Conservation (phyloP, 805 yeast genomes). For the Candida mattraensis region DNA sequence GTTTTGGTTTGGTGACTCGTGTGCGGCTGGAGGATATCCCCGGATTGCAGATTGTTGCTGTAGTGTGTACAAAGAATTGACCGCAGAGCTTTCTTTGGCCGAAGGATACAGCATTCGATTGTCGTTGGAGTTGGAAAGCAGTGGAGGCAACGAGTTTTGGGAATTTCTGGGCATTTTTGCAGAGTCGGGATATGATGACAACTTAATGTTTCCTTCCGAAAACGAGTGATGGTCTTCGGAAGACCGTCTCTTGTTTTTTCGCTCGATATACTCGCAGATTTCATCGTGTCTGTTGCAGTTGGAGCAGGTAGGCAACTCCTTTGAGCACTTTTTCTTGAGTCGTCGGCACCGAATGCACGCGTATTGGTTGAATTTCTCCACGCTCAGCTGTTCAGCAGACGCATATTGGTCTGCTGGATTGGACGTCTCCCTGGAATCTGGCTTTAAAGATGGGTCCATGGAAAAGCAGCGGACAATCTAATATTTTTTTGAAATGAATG, state of each 20-base stretch:
- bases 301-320: conserved; percentile 42
- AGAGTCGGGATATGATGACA: neutral
- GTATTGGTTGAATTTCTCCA: conserved; percentile 28
- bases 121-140: neutral
- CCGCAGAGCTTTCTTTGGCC: conserved; percentile 16
- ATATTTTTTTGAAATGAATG: too few species aligned
- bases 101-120: conserved; percentile 6
- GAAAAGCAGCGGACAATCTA: too few species aligned
- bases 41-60: conserved; percentile 15
- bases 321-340: conserved; percentile 50
- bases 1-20: too few species aligned
- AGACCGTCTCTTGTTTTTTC: conserved; percentile 26
- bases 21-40: neutral
- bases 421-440: too few species aligned
- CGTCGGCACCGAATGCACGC: conserved; percentile 49
- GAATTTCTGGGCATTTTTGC: neutral
- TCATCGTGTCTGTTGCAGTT: conserved; percentile 42
- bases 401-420: too few species aligned
- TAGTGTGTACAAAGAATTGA: conserved; percentile 14
- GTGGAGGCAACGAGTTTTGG: neutral
- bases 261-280: conserved; percentile 44
- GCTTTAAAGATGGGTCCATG: too few species aligned
- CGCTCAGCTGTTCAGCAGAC: too few species aligned
- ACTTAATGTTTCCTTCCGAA: too few species aligned
- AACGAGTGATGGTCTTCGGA: too few species aligned